Percentiles rank a stretch among this genome's conserved stretches.
phyloP scores from a whole-genome alignment of 192 early-diverging fungal genomes.

The Gaertneriomyces sp. region DNA sequence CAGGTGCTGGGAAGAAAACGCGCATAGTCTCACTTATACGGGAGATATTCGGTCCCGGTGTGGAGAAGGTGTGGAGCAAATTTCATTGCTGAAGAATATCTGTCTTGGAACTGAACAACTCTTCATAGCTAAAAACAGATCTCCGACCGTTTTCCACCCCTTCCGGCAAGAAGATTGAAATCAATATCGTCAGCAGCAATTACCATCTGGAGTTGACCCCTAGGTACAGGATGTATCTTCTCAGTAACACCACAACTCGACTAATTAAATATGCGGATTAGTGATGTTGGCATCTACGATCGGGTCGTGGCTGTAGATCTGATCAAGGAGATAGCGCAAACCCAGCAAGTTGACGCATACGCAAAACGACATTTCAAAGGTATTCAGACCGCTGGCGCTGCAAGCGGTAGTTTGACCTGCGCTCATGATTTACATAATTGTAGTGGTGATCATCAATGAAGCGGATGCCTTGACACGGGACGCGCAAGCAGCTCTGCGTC shows the following conservation, averaged over 20 bases:
- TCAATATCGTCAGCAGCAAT: conserved; percentile 86
- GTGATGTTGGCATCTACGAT: conserved; percentile 95
- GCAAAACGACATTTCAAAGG: conserved; percentile 86
- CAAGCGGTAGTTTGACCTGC: too few species aligned
- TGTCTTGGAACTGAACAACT: neutral
- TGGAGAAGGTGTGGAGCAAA: conserved; percentile 72
- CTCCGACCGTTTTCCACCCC: conserved; percentile 79
- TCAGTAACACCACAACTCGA: neutral
- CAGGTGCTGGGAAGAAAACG: conserved; percentile 96
- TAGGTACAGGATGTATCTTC: conserved; percentile 47
- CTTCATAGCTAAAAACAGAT: conserved; percentile 79
- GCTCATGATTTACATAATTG: neutral
- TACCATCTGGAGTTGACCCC: conserved; percentile 97
- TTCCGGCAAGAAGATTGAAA: conserved; percentile 78
- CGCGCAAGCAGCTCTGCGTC: conserved; percentile 90
- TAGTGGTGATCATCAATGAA: conserved; percentile 91
- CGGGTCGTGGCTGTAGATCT: conserved; percentile 89
- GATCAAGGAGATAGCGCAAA: conserved; percentile 96
- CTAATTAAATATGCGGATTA: conserved; percentile 25
- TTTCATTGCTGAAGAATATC: conserved; percentile 17
- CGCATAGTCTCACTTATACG: conserved; percentile 79
- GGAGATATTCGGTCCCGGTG: conserved; percentile 86
- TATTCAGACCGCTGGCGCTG: conserved; percentile 16
- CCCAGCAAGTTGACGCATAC: conserved; percentile 79
- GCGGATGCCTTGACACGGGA: conserved; percentile 84